Evolutionary conservation across 129 eudicot genomes (phyloP).

Genomic region (Logfia minima): DNA sequence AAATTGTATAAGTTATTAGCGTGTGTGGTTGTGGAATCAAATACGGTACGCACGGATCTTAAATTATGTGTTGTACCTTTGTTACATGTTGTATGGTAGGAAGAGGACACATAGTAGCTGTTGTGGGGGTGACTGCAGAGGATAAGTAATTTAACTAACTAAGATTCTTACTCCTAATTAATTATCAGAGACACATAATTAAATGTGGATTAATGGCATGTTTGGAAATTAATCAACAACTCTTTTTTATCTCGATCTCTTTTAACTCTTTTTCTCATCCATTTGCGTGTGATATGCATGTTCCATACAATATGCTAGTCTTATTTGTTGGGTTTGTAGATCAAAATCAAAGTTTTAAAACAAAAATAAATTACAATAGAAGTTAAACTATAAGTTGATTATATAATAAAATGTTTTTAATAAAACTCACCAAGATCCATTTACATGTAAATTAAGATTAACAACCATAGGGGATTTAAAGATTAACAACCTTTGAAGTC

Average conservation of each 20-base stretch:
- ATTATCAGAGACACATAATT: neutral
- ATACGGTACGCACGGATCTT: constrained; percentile 40
- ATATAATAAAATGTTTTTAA: too few relatives aligned
- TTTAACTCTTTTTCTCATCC: neutral
- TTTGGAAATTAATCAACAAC: constrained; percentile 21
- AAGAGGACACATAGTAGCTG: constrained; percentile 25
- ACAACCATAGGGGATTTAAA: too few relatives aligned
- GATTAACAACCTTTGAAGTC: too few relatives aligned
- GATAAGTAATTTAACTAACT: constrained; percentile 10
- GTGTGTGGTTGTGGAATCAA: constrained; percentile 30
- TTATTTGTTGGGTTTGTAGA: too few relatives aligned
- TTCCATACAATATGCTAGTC: too few relatives aligned
- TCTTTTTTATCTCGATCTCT: neutral
- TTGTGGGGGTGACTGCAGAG: constrained; percentile 20
- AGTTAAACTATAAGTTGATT: too few relatives aligned
- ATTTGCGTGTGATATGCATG: neutral
- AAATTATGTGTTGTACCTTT: constrained; percentile 27
- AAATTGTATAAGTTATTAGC: neutral
- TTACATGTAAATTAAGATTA: too few relatives aligned
- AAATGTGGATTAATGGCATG: neutral
- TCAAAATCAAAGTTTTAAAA: too few relatives aligned
- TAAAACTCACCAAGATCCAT: too few relatives aligned
- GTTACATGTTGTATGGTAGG: constrained; percentile 30
- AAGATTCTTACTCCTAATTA: constrained; percentile 4
- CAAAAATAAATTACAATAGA: too few relatives aligned